Evolutionary conservation across 2,329 filamentous ascomycete species (phyloP).

Genomic region (Nemania sp.): DNA sequence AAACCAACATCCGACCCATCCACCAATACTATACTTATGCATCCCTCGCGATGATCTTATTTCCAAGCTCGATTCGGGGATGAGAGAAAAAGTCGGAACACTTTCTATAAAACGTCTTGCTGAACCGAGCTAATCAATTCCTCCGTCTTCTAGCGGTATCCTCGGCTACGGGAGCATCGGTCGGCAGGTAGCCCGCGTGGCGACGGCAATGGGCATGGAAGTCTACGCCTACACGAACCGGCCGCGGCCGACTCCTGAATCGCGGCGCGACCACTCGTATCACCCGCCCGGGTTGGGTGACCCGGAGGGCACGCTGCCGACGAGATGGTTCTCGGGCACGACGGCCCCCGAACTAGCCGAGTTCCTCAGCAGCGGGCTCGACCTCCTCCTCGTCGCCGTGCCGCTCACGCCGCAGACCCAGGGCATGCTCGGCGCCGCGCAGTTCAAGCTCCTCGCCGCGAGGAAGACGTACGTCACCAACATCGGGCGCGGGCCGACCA

Average conservation of each 20-base stretch:
- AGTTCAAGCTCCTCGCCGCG: conserved; percentile 44
- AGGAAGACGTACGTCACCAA: conserved; percentile 63
- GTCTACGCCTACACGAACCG: conserved; percentile 71
- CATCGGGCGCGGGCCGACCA: conserved; percentile 59
- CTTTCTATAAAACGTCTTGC: neutral
- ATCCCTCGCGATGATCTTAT: no score
- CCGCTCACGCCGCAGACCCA: conserved; percentile 47
- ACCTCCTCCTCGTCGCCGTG: conserved; percentile 48
- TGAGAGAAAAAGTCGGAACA: no score
- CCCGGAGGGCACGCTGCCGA: conserved; percentile 46
- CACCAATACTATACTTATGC: neutral
- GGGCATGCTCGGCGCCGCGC: conserved; percentile 48
- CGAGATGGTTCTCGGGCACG: conserved; percentile 48
- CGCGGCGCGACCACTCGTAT: conserved; percentile 62
- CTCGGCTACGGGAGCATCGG: conserved; percentile 53
- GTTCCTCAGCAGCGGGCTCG: conserved; percentile 49
- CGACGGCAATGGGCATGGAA: conserved; percentile 65
- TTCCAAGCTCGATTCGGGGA: no score
- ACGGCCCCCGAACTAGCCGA: conserved; percentile 41
- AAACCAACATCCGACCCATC: neutral
- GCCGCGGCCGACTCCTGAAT: conserved; percentile 62
- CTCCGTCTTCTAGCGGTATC: conserved; percentile 39
- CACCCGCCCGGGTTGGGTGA: conserved; percentile 65
- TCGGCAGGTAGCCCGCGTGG: conserved; percentile 52
- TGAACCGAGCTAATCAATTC: neutral